Evolutionary conservation across 805 yeast genomes (phyloP).

Genomic region (Candida golubevii): DNA sequence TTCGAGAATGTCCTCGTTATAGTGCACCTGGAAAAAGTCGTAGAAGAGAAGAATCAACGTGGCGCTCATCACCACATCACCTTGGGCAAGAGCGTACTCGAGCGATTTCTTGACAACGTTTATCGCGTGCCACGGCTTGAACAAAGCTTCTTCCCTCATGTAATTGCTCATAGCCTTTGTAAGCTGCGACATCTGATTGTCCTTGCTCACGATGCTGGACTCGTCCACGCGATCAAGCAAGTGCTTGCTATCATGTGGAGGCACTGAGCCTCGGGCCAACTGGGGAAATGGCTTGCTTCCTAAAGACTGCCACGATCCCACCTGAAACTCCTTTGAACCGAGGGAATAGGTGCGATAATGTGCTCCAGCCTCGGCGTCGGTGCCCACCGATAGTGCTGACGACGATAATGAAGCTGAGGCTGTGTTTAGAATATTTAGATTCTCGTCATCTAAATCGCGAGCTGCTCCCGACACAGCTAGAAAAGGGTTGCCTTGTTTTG

Average conservation of each 20-base stretch:
- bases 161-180: constrained; percentile 21
- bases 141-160: constrained; percentile 1
- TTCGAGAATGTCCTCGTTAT: constrained; percentile 13
- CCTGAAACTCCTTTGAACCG: constrained; percentile 9
- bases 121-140: constrained; percentile 55
- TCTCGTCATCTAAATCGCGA: constrained; percentile 35
- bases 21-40: constrained; percentile 17
- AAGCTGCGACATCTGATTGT: constrained; percentile 19
- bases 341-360: constrained; percentile 2
- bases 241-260: neutral
- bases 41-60: constrained; percentile 54
- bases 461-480: neutral
- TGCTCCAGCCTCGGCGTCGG: neutral
- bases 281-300: constrained; percentile 3
- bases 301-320: constrained; percentile 6
- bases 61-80: constrained; percentile 60
- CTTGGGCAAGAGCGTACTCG: constrained; percentile 55
- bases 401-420: constrained; percentile 15
- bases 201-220: constrained; percentile 13
- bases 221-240: constrained; percentile 17
- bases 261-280: neutral
- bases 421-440: constrained; percentile 20
- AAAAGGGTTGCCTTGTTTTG: neutral
- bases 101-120: constrained; percentile 47
- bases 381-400: constrained; percentile 6